A percentile compares a stretch with the other conserved stretches of the same genome.
Conservation (phyloP, 2,329 filamentous ascomycete species). For the Pseudogymnoascus sp. region DNA sequence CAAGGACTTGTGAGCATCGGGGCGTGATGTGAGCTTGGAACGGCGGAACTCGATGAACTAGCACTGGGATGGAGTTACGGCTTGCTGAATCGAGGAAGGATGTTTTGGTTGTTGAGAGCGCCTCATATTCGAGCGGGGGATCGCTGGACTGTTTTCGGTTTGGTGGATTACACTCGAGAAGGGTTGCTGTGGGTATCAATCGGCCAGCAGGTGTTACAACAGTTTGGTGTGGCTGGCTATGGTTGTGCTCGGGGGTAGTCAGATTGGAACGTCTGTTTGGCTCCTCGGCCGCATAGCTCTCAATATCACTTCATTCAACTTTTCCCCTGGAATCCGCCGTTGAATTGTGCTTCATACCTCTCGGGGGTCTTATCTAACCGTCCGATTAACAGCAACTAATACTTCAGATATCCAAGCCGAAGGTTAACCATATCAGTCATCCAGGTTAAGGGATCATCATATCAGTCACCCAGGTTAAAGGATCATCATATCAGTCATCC, state of each 20-base stretch:
- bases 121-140: conserved; percentile 11
- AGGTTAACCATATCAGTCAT: neutral
- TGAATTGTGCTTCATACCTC: neutral
- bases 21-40: conserved; percentile 12
- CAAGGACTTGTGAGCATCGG: conserved; percentile 12
- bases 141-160: conserved; percentile 11
- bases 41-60: conserved; percentile 14
- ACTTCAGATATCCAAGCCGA: neutral
- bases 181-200: conserved; percentile 1
- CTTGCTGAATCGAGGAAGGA: conserved; percentile 14
- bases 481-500: neutral
- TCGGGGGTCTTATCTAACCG: neutral
- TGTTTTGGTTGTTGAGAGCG: conserved; percentile 11
- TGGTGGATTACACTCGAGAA: conserved; percentile 10
- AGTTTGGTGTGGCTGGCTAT: conserved; percentile 10
- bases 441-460: neutral
- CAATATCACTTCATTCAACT: conserved; percentile 13
- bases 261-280: conserved; percentile 12
- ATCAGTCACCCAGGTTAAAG: neutral
- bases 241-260: conserved; percentile 7
- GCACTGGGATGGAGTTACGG: conserved; percentile 14
- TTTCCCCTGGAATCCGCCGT: neutral
- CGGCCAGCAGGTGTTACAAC: conserved; percentile 9
- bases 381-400: neutral
- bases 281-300: conserved; percentile 11